A percentile compares a stretch with the other conserved stretches of the same genome.
Conservation (phyloP, 331 rosid genomes). For the Malus hybrid region DNA sequence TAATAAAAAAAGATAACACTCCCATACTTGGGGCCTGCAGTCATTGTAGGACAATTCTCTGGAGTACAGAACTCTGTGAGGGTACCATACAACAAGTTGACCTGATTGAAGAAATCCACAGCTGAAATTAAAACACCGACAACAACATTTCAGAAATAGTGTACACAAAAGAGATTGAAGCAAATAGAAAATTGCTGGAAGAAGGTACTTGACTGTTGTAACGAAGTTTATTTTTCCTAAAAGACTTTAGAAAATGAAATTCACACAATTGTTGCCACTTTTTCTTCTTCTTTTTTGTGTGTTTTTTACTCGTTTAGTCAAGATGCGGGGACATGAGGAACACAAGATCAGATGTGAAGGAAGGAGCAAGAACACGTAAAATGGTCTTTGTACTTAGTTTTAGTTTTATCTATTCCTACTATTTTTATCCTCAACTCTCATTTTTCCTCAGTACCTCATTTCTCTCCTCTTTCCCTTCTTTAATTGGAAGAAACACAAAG, state of each 20-base stretch:
- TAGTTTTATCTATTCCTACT: too few relatives aligned
- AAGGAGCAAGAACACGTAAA: too few relatives aligned
- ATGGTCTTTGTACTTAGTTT: too few relatives aligned
- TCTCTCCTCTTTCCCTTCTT: too few relatives aligned
- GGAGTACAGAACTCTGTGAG: constrained; percentile 98
- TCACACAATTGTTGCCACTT: neutral
- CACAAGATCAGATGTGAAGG: neutral
- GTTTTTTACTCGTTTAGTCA: too few relatives aligned
- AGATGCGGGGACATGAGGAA: too few relatives aligned
- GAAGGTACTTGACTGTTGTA: neutral
- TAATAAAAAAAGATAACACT: neutral
- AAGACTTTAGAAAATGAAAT: neutral
- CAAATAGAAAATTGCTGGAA: constrained; percentile 1
- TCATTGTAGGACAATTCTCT: constrained; percentile 97
- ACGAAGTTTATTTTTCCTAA: neutral
- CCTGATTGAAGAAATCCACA: constrained; percentile 99
- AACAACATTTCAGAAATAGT: constrained; percentile 24
- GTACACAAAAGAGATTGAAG: neutral
- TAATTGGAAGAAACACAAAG: too few relatives aligned
- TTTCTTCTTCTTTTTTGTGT: too few relatives aligned
- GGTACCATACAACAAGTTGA: constrained; percentile 97
- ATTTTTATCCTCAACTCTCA: too few relatives aligned
- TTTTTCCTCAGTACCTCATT: too few relatives aligned
- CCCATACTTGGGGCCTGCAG: constrained; percentile 99
- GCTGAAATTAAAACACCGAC: constrained; percentile 53